Percentiles rank a stretch among this genome's conserved stretches.
Conservation (phyloP, 139 green algal species). For the Desmodesmus armatus region DNA sequence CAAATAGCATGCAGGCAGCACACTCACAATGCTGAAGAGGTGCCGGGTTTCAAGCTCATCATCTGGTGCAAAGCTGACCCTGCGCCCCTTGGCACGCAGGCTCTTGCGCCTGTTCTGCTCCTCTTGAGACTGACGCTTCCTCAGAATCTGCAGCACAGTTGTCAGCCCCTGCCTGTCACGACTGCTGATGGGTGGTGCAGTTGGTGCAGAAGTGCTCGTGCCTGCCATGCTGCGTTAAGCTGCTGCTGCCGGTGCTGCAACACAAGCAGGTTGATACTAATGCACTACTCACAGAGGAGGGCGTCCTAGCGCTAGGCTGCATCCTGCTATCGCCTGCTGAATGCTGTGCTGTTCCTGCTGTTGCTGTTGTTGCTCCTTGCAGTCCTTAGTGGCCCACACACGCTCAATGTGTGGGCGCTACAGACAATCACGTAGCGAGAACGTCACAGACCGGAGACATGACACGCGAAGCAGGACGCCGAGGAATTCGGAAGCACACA, state of each 20-base stretch:
- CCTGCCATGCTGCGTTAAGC: background rate
- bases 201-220: background rate
- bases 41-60: constrained; percentile 78
- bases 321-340: background rate
- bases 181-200: background rate
- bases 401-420: too few species aligned
- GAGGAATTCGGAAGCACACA: too few species aligned
- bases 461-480: too few species aligned
- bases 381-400: background rate
- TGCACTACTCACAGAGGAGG: constrained; percentile 19
- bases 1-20: background rate
- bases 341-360: background rate
- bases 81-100: constrained; percentile 54
- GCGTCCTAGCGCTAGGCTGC: constrained; percentile 31
- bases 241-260: background rate
- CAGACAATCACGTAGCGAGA: too few species aligned
- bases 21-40: constrained; percentile 63
- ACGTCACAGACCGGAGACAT: too few species aligned
- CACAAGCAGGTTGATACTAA: background rate
- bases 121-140: constrained; percentile 55
- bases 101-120: constrained; percentile 50
- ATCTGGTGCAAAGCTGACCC: constrained; percentile 83
- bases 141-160: constrained; percentile 54
- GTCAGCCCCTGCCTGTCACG: background rate
- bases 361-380: background rate